Evolutionary conservation across 164 flowering plant genomes (phyloP).

Genomic region (Vitis labrusca): DNA sequence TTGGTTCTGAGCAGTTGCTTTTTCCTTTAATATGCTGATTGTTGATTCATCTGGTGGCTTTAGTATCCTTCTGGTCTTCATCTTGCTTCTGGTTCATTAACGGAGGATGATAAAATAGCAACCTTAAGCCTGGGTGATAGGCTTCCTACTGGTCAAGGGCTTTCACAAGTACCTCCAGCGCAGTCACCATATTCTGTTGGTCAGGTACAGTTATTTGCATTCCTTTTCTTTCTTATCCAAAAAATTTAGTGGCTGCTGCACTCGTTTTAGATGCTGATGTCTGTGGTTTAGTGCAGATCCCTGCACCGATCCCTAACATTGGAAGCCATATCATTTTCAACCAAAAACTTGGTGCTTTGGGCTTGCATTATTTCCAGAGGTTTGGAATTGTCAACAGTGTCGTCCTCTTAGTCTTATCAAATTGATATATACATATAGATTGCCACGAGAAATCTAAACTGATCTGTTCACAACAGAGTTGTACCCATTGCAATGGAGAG

Average conservation of each 20-base stretch:
- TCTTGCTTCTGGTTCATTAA: conserved; percentile 52
- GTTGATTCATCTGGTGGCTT: conserved; percentile 16
- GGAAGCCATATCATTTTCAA: conserved; percentile 80
- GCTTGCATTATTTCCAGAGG: conserved; percentile 89
- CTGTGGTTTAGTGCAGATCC: conserved; percentile 47
- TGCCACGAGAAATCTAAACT: too few relatives aligned
- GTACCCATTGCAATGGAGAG: conserved; percentile 91
- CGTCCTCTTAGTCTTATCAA: too few relatives aligned
- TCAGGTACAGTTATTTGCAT: conserved; percentile 45
- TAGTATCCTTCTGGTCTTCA: conserved; percentile 73
- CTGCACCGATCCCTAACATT: conserved; percentile 66
- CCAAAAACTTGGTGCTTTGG: conserved; percentile 60
- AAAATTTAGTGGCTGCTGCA: too few relatives aligned
- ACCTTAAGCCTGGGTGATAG: conserved; percentile 70
- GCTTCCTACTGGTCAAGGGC: conserved; percentile 74
- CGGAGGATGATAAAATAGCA: conserved; percentile 84
- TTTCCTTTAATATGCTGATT: background rate
- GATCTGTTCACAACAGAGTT: conserved; percentile 43
- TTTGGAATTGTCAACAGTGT: conserved; percentile 9
- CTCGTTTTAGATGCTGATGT: conserved; percentile 1
- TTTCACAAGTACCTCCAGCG: conserved; percentile 54
- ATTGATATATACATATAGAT: too few relatives aligned
- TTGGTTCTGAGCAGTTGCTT: background rate
- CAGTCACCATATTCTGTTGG: conserved; percentile 61
- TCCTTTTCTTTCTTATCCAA: too few relatives aligned